A percentile compares a stretch with the other conserved stretches of the same genome.
phyloP scores from a whole-genome alignment of 2,329 filamentous ascomycete genomes.

The Rutstroemia sp. region DNA sequence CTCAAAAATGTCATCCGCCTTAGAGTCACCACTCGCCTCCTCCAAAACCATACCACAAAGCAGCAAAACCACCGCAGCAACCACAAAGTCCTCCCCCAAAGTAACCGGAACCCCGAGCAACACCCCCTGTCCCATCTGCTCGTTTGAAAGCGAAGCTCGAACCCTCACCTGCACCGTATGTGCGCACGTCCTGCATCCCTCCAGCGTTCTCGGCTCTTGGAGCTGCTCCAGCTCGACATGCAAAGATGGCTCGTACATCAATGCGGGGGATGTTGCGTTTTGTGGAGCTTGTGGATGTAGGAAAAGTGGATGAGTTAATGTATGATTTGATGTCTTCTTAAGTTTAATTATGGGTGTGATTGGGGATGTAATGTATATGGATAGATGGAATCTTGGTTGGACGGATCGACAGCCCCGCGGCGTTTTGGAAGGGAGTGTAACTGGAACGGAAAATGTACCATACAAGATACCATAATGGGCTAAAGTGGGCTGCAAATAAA shows the following conservation, averaged over 20 bases:
- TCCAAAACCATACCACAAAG: not conserved
- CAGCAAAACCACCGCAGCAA: not conserved
- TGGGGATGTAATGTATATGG: not conserved
- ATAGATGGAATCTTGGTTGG: not conserved
- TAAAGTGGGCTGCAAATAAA: no score
- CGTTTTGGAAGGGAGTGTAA: no score
- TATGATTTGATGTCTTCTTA: not conserved
- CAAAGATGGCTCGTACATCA: slow-evolving; percentile 51
- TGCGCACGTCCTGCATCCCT: slow-evolving; percentile 57
- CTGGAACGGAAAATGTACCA: no score
- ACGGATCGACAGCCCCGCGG: not conserved
- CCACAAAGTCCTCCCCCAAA: not conserved
- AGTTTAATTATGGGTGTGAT: not conserved
- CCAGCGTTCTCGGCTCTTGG: slow-evolving; percentile 53
- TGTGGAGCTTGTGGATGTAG: slow-evolving; percentile 60
- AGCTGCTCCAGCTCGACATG: slow-evolving; percentile 51
- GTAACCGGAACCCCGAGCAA: not conserved
- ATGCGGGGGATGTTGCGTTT: slow-evolving; percentile 59
- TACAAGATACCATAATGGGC: no score
- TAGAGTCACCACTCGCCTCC: no score
- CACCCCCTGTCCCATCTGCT: slow-evolving; percentile 52
- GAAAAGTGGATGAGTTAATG: not conserved
- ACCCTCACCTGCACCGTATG: slow-evolving; percentile 60
- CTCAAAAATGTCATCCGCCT: not conserved
- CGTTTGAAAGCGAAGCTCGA: slow-evolving; percentile 49